Base-by-base conservation (phyloP, 2,329 filamentous ascomycete species). In the Ilyonectria destructans region DNA sequence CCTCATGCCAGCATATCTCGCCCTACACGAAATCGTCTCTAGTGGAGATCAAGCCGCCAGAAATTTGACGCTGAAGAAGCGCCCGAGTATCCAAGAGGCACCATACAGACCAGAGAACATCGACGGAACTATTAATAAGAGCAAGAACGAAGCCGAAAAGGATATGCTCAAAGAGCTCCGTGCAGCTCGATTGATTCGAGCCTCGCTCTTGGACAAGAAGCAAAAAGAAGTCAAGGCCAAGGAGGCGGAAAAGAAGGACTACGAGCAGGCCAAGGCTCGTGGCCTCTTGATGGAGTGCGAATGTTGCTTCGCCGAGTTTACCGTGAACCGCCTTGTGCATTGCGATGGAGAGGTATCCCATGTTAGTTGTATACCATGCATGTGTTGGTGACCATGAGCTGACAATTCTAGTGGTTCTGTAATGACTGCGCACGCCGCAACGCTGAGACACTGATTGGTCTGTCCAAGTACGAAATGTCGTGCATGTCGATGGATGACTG, bases 401-500 rank as follows among this genome's bases (percentile, higher is more conserved):
- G 37, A 77, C 67, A 31, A 23, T 2, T 13, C 0, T 33, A 84
- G 82, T 88, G 87, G 76, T 95, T 96, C 79, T 97, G 94, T 78
- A 84, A 85, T 54, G 80, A 82, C 1, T 97, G 94, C 76, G 86
- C 90, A 6, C 88, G 84, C 64, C 86, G 80, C 23, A 90, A 90
- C 69, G 92, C 94, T 5, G 89, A 93, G 74, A 88, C 83, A 7
- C 87, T 91, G 70, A 86, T 97, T 59, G 93, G 93, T 1, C 82
- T 90, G 23, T 88, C 88, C n/a, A 91, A 89, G 69, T 92, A 93
- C 77, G 83, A 89, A 52, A 84, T 96, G 21, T 78, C 80, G 2
- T 97, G 94, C 80, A 91, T 95, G 85, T 92, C 91, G 21, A 88
- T 83, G 59, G 88, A 91, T 67, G 89, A 86, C 3, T 97, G 94